Base-by-base conservation (phyloP, 2,329 filamentous ascomycete genomes). In the Fusarium nelsonii region DNA sequence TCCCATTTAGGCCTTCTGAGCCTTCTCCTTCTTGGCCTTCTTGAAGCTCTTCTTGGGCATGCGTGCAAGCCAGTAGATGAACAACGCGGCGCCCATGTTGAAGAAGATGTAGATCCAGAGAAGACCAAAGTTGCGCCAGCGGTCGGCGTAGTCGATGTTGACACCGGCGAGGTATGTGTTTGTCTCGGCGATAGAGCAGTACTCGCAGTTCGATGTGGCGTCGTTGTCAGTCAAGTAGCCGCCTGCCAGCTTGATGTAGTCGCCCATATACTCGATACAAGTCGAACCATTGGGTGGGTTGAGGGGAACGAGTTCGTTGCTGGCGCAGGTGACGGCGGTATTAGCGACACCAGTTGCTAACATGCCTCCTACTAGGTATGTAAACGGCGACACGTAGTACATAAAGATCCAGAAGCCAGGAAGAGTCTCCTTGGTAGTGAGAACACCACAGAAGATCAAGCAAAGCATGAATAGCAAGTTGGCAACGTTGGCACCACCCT, bases 321-420 rank as follows among this genome's bases (percentile, higher is more conserved):
- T 70, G 0, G 91, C 88, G 78, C 94, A 97, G 1, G 76, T 69
- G 41, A 96, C 88, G 0, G 79, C 54, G 1, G 87, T 87, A 74
- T 91, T 90, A 44, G 91, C 91, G 10, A 97, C 82, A 9, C 87
- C 92, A 1, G 87, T 87, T 0, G 90, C 85, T 4, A 95, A 79
- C 83, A 97, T 89, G 36, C 90, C 92, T 30, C 86, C 85, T 33
- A 96, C 88, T 28, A 96, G 81, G 77, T 97, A 97, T 0, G 91
- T 94, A 73, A 97, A 92, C 0, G 94, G 93, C 0, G 90, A 93
- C 40, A 94, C 81, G 50, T 91, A 88, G 80, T 95, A 94, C 76
- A 75, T 73, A 20, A 75, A 73, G 26, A 60, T 74, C 73, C 73
- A 80, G 69, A 87, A 86, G 20, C 88, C 87, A 1, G 88, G 90